These are phyloP conservation scores for Nothophytophthora sp. DNA, from an alignment of 352 stramenopile genomes.

Conservation along the genomic window DNA sequence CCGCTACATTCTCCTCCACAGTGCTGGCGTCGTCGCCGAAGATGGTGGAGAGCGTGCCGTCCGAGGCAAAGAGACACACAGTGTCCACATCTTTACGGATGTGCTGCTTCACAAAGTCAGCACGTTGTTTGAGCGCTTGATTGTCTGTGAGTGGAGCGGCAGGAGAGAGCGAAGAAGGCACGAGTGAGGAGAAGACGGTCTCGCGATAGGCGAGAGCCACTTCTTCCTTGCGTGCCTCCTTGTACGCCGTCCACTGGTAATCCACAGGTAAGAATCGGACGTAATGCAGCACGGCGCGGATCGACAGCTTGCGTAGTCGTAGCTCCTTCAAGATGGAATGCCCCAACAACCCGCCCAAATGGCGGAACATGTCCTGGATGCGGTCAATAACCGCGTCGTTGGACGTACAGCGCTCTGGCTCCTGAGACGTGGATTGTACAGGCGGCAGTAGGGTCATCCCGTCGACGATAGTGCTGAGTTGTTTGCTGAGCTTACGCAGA, in stretches of 20 bases:
- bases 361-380: slow-evolving; percentile 75
- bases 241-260: slow-evolving; percentile 68
- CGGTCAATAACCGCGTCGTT: slow-evolving; percentile 54
- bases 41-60: slow-evolving; percentile 70
- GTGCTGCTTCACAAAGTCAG: slow-evolving; percentile 76
- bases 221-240: slow-evolving; percentile 56
- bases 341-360: slow-evolving; percentile 51
- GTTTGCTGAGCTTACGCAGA: slow-evolving; percentile 57
- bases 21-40: slow-evolving; percentile 59
- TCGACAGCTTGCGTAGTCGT: slow-evolving; percentile 48
- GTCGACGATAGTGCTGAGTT: slow-evolving; percentile 13
- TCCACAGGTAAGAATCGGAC: slow-evolving; percentile 65
- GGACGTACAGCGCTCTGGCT: slow-evolving; percentile 1
- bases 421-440: not conserved
- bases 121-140: slow-evolving; percentile 50
- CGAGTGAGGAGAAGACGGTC: slow-evolving; percentile 23
- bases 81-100: slow-evolving; percentile 74
- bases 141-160: slow-evolving; percentile 5
- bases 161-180: not conserved
- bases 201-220: slow-evolving; percentile 45
- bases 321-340: slow-evolving; percentile 55
- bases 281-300: slow-evolving; percentile 60
- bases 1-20: slow-evolving; percentile 48
- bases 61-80: slow-evolving; percentile 62
- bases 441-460: not conserved